Percentiles rank a stretch among this genome's conserved stretches.
These are phyloP conservation scores for Neofusicoccum parvum DNA, from an alignment of 2,329 filamentous ascomycete species.

Conservation along the genomic window DNA sequence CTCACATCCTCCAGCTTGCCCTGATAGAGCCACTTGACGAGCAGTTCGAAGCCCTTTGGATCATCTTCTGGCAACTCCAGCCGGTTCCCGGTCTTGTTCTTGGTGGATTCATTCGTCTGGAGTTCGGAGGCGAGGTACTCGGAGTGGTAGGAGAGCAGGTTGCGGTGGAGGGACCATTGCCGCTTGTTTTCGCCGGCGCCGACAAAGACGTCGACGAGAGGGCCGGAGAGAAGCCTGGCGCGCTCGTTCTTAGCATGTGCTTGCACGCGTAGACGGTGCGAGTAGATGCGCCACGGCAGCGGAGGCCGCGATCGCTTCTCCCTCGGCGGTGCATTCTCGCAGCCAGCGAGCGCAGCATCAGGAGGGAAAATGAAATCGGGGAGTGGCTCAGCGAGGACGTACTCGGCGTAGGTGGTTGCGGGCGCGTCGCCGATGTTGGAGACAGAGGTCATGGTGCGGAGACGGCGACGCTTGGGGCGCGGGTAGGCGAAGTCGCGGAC, in stretches of 20 bases:
- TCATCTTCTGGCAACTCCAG: slow-evolving; percentile 54
- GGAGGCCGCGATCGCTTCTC: slow-evolving; percentile 28
- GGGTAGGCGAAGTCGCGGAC: slow-evolving; percentile 50
- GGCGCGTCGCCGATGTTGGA: slow-evolving; percentile 50
- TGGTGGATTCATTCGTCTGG: slow-evolving; percentile 37
- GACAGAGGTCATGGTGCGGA: slow-evolving; percentile 46
- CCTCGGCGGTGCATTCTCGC: background rate
- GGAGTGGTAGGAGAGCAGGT: slow-evolving; percentile 57
- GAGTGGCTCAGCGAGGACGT: slow-evolving; percentile 35
- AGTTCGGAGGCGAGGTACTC: slow-evolving; percentile 46
- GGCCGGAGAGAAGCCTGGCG: slow-evolving; percentile 56
- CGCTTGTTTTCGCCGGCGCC: slow-evolving; percentile 45
- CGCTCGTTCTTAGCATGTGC: slow-evolving; percentile 49
- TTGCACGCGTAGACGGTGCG: slow-evolving; percentile 41
- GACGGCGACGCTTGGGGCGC: slow-evolving; percentile 35
- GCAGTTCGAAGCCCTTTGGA: slow-evolving; percentile 54
- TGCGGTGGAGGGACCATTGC: slow-evolving; percentile 56
- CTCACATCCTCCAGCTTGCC: slow-evolving; percentile 55
- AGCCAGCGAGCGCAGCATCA: background rate
- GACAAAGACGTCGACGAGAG: slow-evolving; percentile 55
- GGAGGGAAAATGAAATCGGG: slow-evolving; percentile 6
- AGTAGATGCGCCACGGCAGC: slow-evolving; percentile 39
- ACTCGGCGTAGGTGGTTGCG: slow-evolving; percentile 56
- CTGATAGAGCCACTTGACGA: slow-evolving; percentile 61
- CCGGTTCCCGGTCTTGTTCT: slow-evolving; percentile 39